Percentiles rank a stretch among this genome's conserved stretches.
Conservation (phyloP, 805 yeast genomes). For the Cyberlindnera samutprakarnensis region DNA sequence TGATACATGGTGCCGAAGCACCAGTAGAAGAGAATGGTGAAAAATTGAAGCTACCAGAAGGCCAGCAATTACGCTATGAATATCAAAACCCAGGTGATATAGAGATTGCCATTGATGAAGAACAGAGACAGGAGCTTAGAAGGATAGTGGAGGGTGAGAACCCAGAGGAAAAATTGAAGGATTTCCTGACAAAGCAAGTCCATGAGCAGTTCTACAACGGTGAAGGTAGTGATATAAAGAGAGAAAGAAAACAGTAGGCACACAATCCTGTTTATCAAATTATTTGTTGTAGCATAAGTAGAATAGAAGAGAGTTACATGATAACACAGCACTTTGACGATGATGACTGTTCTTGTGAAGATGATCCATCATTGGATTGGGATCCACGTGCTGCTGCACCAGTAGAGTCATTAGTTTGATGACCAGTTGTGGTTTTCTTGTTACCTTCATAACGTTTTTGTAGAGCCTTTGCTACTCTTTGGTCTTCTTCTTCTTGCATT, state of each 20-base stretch:
- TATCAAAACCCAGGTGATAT: slow-evolving; percentile 39
- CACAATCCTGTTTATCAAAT: too few species aligned
- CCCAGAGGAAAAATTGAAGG: slow-evolving; percentile 71
- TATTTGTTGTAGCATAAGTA: too few species aligned
- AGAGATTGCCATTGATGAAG: slow-evolving; percentile 40
- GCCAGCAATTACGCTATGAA: slow-evolving; percentile 48
- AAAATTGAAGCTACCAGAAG: slow-evolving; percentile 21
- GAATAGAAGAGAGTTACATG: slow-evolving; percentile 10
- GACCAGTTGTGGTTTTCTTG: background rate
- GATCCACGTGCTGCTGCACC: slow-evolving; percentile 6
- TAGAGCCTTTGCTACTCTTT: slow-evolving; percentile 36
- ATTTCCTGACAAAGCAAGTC: slow-evolving; percentile 59
- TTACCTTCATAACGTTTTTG: slow-evolving; percentile 21
- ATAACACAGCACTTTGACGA: slow-evolving; percentile 19
- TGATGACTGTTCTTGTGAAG: background rate
- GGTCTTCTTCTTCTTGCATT: slow-evolving; percentile 52
- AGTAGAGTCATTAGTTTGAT: too few species aligned
- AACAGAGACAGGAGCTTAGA: slow-evolving; percentile 56
- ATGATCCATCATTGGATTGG: background rate
- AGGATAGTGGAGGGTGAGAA: slow-evolving; percentile 71
- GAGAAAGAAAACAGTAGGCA: slow-evolving; percentile 12
- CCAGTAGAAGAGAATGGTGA: slow-evolving; percentile 17
- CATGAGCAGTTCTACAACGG: slow-evolving; percentile 39
- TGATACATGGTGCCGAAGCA: slow-evolving; percentile 26
- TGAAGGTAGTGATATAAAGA: slow-evolving; percentile 28